Evolutionary conservation across 2,329 filamentous ascomycete genomes (phyloP), one percentile per base, ranked within the genome.

Genomic region (Truncatella angustata): DNA sequence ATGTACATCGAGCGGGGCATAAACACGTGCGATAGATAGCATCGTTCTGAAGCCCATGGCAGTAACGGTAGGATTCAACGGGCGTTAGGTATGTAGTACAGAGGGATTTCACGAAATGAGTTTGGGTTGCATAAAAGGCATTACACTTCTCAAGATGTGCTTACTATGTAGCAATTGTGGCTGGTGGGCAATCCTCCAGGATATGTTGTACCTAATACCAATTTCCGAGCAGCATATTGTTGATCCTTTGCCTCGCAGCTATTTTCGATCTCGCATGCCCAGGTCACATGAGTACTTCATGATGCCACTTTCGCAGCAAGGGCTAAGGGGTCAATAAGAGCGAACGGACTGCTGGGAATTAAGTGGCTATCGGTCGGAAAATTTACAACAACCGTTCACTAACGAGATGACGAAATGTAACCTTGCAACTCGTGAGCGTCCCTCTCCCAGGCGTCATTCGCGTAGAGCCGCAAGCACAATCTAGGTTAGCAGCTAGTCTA

Each of bases 291-390:
- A n/a, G n/a, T n/a, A n/a, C n/a, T n/a, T n/a, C 36, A 16, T n/a
- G 14, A 39, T n/a, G 24, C 40, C 40, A 30, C 24, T 23, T 9
- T n/a, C 14, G 40, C 11, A 16, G 14, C 12, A 14, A 20, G 37
- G 24, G 14, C 9, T 46, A n/a, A 20, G 6, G 26, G 43, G 21
- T 30, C 24, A 7, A 23, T 18, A 26, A 12, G 18, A 24, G 28
- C 28, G 18, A 26, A 14, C 26, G n/a, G 28, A 26, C 18, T 14
- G 26, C 14, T 6, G 18, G 43, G 28, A 46, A 26, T 10, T 24
- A n/a, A 23, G 14, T 34, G 12, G 26, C 26, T 28, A 46, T n/a
- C 26, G 43, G 34, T 46, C 43, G 43, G 43, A 46, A 46, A 46
- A 46, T 46, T 46, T 46, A 44, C 43, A 11, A 20, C 43, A 28